Conservation (phyloP, 345 rosid species). For the Hibiscus tridactylites region DNA sequence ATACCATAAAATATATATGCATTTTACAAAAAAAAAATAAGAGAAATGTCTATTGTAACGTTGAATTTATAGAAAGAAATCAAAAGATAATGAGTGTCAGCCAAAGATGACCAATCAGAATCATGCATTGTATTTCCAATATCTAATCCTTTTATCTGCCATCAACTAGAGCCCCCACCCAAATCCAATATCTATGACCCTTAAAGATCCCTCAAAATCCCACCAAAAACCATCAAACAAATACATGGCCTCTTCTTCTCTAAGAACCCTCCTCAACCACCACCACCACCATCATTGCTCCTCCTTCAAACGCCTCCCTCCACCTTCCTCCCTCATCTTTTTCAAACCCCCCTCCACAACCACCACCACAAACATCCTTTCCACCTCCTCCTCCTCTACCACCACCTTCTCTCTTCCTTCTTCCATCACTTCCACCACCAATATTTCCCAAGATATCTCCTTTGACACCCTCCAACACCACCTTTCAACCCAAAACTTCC, state of each 20-base stretch:
- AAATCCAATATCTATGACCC: not conserved
- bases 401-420: conserved; percentile 16
- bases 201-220: not conserved
- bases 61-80: not conserved
- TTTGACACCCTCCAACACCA: conserved; percentile 61
- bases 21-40: too few relatives aligned
- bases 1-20: too few relatives aligned
- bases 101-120: conserved; percentile 62
- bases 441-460: conserved; percentile 36
- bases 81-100: conserved; percentile 37
- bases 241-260: conserved; percentile 40
- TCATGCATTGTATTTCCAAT: conserved; percentile 21
- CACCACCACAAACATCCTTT: conserved; percentile 13
- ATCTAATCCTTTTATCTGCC: not conserved
- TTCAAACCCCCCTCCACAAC: conserved; percentile 22
- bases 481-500: conserved; percentile 53
- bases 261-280: conserved; percentile 32
- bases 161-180: not conserved
- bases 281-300: not conserved
- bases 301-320: conserved; percentile 19
- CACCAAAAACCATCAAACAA: not conserved
- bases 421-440: conserved; percentile 29
- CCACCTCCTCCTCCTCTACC: not conserved
- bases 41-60: too few relatives aligned
- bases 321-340: conserved; percentile 18